Evolutionary conservation across 202 grass and related monocot genomes (phyloP), one percentile per base, ranked within the genome.

Genomic region (Panicum hallii): DNA sequence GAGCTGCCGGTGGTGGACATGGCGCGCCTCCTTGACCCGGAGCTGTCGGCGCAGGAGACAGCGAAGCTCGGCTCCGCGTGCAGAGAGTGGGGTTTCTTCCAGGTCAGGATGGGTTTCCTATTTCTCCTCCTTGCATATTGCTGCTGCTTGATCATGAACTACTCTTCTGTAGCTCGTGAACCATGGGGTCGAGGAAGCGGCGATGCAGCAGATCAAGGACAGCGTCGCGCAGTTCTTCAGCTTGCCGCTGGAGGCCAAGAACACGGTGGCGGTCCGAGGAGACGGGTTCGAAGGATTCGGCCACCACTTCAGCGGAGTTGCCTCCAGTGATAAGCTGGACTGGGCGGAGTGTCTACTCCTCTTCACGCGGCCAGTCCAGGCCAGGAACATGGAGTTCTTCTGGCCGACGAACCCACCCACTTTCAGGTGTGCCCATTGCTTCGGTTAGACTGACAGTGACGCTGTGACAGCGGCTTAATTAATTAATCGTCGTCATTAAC

Each of bases 31-130:
- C 41, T 63, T 13, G 53, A 86, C 49, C 77, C 82, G 9, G 50
- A 63, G 43, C 45, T 48, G 38, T 72, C 83, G 2, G 20, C 43
- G 3, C 11, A 4, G 56, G 56, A 60, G 56, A 32, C 28, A 13
- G 82, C 70, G 3, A 81, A 46, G 77, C 87, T 86, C 6, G 44
- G 81, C 20, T 82, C 83, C 1, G 52, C 83, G 4, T 90, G 88
- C 49, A 72, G 69, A 71, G 68, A 49, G 3, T 72, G 69, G 44
- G 69, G 69, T 5, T 72, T 72, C 69, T 72, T 72, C 30, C 69
- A 70, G 67, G 67, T 47, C 2, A 46, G 4, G 40, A 68, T 22
- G 4, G 2, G 4, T 28, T 11, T 23, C 9, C 15, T 3, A 3
- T 11, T 28, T 4, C 36, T 38, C 36, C 36, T 38, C 36, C 36